These are phyloP conservation scores for Aurifilum marmelostoma DNA, from an alignment of 2,329 filamentous ascomycete genomes.

Conservation along the genomic window DNA sequence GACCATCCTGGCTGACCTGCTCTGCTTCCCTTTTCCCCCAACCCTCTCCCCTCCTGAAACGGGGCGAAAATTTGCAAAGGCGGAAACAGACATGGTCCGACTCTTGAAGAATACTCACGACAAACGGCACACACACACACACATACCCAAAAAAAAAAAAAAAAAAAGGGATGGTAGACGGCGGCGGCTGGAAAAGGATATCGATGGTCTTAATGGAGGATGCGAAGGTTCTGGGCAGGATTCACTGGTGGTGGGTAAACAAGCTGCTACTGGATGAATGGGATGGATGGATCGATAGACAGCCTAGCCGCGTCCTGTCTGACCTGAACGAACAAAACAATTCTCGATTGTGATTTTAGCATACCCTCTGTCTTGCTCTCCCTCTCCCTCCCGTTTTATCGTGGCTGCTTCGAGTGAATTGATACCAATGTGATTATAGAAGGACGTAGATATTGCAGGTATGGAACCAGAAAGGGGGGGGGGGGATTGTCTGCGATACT, in stretches of 20 bases:
- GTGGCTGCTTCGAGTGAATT: background rate
- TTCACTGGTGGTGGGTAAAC: background rate
- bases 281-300: background rate
- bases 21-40: background rate
- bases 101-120: background rate
- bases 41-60: background rate
- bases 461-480: too few relatives aligned
- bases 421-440: too few relatives aligned
- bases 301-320: background rate
- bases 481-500: too few relatives aligned
- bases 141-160: too few relatives aligned
- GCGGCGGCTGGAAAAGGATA: background rate
- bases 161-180: background rate
- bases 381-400: too few relatives aligned
- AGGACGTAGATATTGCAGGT: too few relatives aligned
- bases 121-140: background rate
- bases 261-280: background rate
- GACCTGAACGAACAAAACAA: background rate
- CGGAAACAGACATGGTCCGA: background rate
- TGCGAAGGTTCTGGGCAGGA: background rate
- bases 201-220: constrained; percentile 5
- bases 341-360: background rate
- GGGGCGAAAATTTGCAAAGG: background rate
- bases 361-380: background rate
- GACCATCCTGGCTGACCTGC: background rate